Percentiles rank a stretch among this genome's conserved stretches.
These are phyloP conservation scores for Cornus florida DNA, from an alignment of 148 eudicot genomes.

Conservation along the genomic window DNA sequence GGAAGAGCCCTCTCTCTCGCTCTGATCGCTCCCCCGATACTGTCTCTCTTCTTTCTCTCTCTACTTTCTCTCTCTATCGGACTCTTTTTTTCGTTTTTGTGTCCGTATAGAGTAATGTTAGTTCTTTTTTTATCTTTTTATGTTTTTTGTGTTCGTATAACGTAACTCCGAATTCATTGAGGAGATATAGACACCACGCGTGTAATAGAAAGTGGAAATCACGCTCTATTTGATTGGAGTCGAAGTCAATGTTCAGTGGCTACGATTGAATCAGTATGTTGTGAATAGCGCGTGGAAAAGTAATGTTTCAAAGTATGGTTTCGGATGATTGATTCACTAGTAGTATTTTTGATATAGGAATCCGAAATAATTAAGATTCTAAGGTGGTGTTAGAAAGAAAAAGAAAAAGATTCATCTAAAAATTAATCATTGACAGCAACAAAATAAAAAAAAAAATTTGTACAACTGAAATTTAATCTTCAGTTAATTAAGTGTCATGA, in stretches of 20 bases:
- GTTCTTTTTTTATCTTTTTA: not conserved
- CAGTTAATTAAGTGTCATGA: no score
- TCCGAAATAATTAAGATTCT: no score
- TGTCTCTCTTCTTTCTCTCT: conserved; percentile 22
- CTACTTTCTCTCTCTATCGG: conserved; percentile 21
- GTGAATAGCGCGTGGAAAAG: not conserved
- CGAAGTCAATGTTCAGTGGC: no score
- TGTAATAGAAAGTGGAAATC: not conserved
- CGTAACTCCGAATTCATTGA: not conserved
- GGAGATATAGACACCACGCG: not conserved
- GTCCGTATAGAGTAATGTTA: conserved; percentile 10
- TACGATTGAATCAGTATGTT: not conserved
- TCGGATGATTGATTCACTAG: no score
- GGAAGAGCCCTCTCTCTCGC: conserved; percentile 40
- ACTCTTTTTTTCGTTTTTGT: conserved; percentile 24
- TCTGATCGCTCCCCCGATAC: conserved; percentile 41
- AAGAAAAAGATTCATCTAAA: no score
- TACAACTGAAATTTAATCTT: no score
- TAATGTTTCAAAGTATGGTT: no score
- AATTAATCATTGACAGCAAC: no score
- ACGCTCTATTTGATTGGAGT: not conserved
- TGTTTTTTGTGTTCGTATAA: not conserved
- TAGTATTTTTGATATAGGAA: no score
- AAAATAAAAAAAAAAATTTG: no score
- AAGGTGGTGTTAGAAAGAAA: no score